Conservation (phyloP, 2,329 filamentous ascomycete species). For the Scedosporium boydii region DNA sequence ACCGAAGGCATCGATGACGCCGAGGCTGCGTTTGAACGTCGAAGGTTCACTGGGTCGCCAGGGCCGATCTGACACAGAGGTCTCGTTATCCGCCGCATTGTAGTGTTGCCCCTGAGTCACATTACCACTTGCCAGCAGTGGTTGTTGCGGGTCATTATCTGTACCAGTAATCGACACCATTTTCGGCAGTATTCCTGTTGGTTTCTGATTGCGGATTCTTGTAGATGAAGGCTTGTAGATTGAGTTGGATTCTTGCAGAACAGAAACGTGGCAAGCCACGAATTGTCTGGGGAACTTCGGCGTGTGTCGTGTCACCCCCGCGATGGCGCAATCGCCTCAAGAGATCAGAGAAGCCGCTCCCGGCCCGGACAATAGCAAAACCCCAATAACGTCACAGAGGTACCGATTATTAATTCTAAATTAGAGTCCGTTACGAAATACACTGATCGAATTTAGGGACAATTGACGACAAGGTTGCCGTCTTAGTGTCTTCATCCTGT, state of each 20-base stretch:
- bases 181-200: too few relatives aligned
- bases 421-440: too few relatives aligned
- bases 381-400: too few relatives aligned
- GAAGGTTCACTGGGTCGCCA: background rate
- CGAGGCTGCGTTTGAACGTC: constrained; percentile 34
- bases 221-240: background rate
- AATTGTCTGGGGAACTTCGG: background rate
- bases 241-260: background rate
- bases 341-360: too few relatives aligned
- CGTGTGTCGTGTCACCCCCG: background rate
- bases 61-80: background rate
- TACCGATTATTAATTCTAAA: too few relatives aligned
- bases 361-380: too few relatives aligned
- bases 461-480: too few relatives aligned
- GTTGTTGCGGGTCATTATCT: background rate
- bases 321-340: background rate
- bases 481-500: too few relatives aligned
- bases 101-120: background rate
- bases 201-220: background rate
- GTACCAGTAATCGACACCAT: too few relatives aligned
- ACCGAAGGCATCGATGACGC: constrained; percentile 41
- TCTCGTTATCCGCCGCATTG: too few relatives aligned
- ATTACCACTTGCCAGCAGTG: background rate
- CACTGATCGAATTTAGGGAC: too few relatives aligned
- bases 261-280: too few relatives aligned